Percentiles rank a stretch among this genome's conserved stretches.
Conservation (phyloP, 257 asterid genomes). For the Apocynum venetum region DNA sequence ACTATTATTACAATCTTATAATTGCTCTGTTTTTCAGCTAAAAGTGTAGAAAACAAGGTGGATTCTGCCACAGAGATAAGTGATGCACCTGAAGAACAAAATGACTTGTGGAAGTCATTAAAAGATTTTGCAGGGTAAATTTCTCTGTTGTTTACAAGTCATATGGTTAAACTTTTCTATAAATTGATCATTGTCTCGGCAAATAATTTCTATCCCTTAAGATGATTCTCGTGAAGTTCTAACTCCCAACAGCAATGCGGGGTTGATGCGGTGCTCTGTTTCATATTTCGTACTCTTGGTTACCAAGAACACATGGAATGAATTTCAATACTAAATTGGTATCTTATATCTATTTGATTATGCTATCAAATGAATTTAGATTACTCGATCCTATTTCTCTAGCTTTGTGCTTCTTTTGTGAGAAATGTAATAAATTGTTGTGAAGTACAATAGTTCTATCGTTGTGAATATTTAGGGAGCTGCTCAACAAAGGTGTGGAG, state of each 20-base stretch:
- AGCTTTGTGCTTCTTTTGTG: neutral
- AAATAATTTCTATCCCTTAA: neutral
- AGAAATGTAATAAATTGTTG: neutral
- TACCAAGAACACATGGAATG: neutral
- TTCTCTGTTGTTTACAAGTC: slow-evolving; percentile 10
- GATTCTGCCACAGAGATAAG: slow-evolving; percentile 33
- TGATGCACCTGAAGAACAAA: slow-evolving; percentile 53
- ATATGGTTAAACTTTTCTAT: neutral
- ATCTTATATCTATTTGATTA: neutral
- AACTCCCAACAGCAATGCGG: neutral
- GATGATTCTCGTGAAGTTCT: neutral
- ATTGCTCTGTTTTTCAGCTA: slow-evolving; percentile 39
- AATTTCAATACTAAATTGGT: too few relatives aligned
- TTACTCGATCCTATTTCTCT: neutral
- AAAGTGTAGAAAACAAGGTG: slow-evolving; percentile 37
- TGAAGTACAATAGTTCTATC: neutral
- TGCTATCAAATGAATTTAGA: too few relatives aligned
- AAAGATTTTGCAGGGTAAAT: slow-evolving; percentile 83
- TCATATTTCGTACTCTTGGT: neutral
- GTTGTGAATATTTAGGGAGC: neutral
- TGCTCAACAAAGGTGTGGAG: too few relatives aligned
- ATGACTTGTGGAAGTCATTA: slow-evolving; percentile 64
- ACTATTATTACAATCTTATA: neutral
- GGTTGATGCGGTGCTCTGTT: neutral
- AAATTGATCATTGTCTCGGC: neutral